Conservation (phyloP, 345 rosid species). For the Pistacia atlantica region DNA sequence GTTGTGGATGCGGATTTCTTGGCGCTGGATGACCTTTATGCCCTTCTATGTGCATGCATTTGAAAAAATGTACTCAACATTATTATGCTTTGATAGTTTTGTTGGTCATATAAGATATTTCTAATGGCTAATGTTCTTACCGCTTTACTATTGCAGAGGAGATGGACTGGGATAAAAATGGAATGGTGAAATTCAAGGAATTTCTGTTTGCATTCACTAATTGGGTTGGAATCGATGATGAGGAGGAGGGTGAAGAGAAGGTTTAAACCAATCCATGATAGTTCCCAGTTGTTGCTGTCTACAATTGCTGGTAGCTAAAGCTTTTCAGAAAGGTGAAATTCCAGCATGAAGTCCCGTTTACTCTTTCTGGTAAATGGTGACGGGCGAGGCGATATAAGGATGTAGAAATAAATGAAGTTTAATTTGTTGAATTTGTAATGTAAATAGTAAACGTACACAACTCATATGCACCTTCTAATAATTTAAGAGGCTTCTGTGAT, state of each 20-base stretch:
- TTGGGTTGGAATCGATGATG: slow-evolving; percentile 87
- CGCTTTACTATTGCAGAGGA: slow-evolving; percentile 60
- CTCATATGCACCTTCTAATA: slow-evolving; percentile 7
- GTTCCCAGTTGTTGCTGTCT: background rate
- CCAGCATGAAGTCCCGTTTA: background rate
- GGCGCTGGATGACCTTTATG: background rate
- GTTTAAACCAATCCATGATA: slow-evolving; percentile 17
- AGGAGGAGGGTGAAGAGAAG: slow-evolving; percentile 42
- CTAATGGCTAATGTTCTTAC: background rate
- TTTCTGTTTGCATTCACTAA: slow-evolving; percentile 88
- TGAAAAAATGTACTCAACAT: background rate
- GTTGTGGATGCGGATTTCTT: background rate
- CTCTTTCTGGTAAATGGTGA: slow-evolving; percentile 8
- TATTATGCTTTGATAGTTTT: background rate
- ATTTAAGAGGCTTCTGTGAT: background rate
- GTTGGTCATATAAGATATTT: background rate
- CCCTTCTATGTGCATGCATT: background rate
- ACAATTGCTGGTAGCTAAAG: background rate
- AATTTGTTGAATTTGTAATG: slow-evolving; percentile 5
- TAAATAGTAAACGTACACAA: slow-evolving; percentile 20
- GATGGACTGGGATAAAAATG: slow-evolving; percentile 99
- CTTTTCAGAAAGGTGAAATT: background rate
- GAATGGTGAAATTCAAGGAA: slow-evolving; percentile 92
- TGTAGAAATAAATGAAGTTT: background rate
- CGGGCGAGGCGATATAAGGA: background rate